Evolutionary conservation across 495 filamentous ascomycete species (phyloP).

Genomic region (Penicillium herquei): DNA sequence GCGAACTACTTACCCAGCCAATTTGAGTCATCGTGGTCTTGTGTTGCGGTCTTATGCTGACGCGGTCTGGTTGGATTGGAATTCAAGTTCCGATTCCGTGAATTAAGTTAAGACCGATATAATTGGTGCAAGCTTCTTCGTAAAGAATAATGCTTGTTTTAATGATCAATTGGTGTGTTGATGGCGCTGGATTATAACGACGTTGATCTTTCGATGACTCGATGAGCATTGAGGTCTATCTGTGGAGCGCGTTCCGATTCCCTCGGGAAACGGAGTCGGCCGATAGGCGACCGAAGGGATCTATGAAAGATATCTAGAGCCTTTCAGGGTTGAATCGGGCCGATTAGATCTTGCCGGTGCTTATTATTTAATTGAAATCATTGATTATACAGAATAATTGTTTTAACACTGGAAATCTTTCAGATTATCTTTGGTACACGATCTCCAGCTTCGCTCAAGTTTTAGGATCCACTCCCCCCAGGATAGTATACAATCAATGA

Average conservation of each 20-base stretch:
- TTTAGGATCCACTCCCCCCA: too few species aligned
- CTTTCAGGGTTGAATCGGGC: constrained; percentile 1
- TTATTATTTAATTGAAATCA: not conserved
- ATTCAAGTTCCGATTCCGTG: too few species aligned
- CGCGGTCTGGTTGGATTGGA: not conserved
- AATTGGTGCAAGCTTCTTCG: too few species aligned
- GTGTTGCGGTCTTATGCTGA: not conserved
- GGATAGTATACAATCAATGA: too few species aligned
- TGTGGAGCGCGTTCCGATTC: constrained; percentile 18
- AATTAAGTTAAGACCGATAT: too few species aligned
- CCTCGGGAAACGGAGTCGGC: constrained; percentile 32
- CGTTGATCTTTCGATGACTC: not conserved
- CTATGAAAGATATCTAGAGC: not conserved
- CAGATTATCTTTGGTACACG: too few species aligned
- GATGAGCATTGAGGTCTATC: not conserved
- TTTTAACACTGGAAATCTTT: too few species aligned
- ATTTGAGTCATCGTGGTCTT: constrained; percentile 36
- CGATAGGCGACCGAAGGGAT: constrained; percentile 14
- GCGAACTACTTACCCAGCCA: constrained; percentile 36
- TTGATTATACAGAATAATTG: too few species aligned
- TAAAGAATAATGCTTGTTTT: too few species aligned
- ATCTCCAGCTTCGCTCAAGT: too few species aligned
- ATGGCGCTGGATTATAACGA: not conserved
- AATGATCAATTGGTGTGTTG: not conserved
- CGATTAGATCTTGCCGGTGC: not conserved